Evolutionary conservation across 1,139 yeast genomes (phyloP), one percentile per base, ranked within the genome.

Genomic region (Candida frijolesensis): DNA sequence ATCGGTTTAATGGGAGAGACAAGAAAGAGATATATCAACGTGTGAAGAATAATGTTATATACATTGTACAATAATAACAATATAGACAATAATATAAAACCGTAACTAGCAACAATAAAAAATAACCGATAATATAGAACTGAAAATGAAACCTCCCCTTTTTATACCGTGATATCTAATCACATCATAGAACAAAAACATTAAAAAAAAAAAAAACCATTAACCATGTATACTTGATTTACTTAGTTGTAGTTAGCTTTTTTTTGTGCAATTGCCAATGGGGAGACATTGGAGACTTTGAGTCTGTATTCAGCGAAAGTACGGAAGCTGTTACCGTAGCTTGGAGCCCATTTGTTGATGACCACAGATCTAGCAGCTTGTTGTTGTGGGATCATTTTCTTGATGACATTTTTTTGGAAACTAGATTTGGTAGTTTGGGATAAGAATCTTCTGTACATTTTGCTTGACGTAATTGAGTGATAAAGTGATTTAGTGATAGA

Each of bases 291-390:
- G 48, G 72, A 69, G 19, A 72, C 80, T 58, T 75, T 75, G 60
- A 79, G 70, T 60, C 85, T 68, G 70, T 81, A 81, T 60, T 81
- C 84, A 35, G 83, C 83, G 65, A 81, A 81, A 2, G 81, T 67
- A 57, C 79, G 71, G 70, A 76, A 80, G 2, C 80, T 67, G 47
- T 70, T 66, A 41, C 76, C 77, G 49, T 64, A 58, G 22, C 69
- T 67, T 37, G 78, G 77, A 47, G 63, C 62, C 76, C 76, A 72
- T 58, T 67, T 71, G 48, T 48, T 48, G 19, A 48, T 18, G 4
- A 39, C 42, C 1, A 48, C 29, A 18, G 16, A 19, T 9, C 15
- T 38, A 2, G 44, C 8, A 18, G 47, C 18, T 15, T 42, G 38
- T 43, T 38, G 42, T 46, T 32, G 34, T 49, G 44, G 47, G 22